Evolutionary conservation across 1,284 basidiomycete species (phyloP).

Genomic region (Boletus hoseneyae): DNA sequence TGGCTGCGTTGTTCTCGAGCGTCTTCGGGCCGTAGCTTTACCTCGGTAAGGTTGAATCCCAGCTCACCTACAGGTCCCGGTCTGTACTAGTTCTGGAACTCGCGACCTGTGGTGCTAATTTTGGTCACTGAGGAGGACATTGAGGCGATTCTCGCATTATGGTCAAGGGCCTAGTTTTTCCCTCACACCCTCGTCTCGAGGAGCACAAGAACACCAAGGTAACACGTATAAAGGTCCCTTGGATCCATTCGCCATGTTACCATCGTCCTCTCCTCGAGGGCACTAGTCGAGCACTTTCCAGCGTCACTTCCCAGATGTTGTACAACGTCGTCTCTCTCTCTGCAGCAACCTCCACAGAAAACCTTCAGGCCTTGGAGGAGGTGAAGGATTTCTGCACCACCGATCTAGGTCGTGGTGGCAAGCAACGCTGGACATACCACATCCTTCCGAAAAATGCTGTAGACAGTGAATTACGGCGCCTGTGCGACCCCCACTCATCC

Average conservation of each 20-base stretch:
- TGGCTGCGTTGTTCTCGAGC: slow-evolving; percentile 18
- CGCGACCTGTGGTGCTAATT: slow-evolving; percentile 22
- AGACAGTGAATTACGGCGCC: slow-evolving; percentile 43
- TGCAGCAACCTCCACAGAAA: slow-evolving; percentile 46
- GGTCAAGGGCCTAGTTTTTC: slow-evolving; percentile 5
- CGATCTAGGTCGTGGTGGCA: slow-evolving; percentile 54
- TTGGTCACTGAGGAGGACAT: slow-evolving; percentile 26
- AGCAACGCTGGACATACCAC: slow-evolving; percentile 54
- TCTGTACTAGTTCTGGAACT: slow-evolving; percentile 21
- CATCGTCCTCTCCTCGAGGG: slow-evolving; percentile 13
- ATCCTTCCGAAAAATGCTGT: slow-evolving; percentile 46
- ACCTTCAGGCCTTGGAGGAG: slow-evolving; percentile 48
- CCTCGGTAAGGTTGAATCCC: slow-evolving; percentile 24
- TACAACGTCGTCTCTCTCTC: slow-evolving; percentile 39
- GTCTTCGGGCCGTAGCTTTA: slow-evolving; percentile 23
- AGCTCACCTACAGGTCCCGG: slow-evolving; percentile 21
- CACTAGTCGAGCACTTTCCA: slow-evolving; percentile 5
- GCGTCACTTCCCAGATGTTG: slow-evolving; percentile 27
- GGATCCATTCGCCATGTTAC: slow-evolving; percentile 11
- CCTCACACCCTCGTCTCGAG: slow-evolving; percentile 18
- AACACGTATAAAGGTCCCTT: slow-evolving; percentile 24
- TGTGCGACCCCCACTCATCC: slow-evolving; percentile 36
- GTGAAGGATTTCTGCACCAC: slow-evolving; percentile 52
- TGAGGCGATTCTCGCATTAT: slow-evolving; percentile 17
- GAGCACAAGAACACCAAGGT: slow-evolving; percentile 2